Evolutionary conservation across 257 asterid species (phyloP), one percentile per base, ranked within the genome.

Genomic region (Echium plantagineum): DNA sequence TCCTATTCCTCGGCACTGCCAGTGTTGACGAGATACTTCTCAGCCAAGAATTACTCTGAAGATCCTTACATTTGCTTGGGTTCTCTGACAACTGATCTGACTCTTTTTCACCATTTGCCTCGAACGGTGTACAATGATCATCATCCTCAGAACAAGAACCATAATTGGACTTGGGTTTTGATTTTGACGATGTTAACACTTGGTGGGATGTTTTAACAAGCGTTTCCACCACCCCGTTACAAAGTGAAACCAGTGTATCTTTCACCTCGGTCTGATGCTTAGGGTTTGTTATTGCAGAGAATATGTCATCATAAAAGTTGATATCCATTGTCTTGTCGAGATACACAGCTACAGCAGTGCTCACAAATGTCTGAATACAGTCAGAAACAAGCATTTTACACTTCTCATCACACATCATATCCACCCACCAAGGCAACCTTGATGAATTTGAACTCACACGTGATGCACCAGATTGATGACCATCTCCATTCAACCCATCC

Each of bases 311-410:
- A 15, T 82, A 86, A 46, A 86, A 59, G 30, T 93, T 93, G 60
- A 89, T 84, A 68, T 74, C 81, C 97, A 89, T 86, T 5, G 99
- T 93, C 72, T 81, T 93, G 72, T 89, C 99, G 13, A 93, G 94
- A 79, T 86, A 93, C 62, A 86, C 85, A 15, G 90, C 73, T 59
- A 89, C 91, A 47, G 95, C 94, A 28, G 95, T 84, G 79, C 96
- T 79, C 30, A 86, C 89, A 72, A 93, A 93, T 49, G 71, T 78
- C 74, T 83, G 81, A 35, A 89, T 80, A 66, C 91, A 82, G 65
- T 89, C 96, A 61, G 96, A 97, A 32, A 89, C 72, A 22, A 89
- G 63, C 19, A 65, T 72, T 65, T 83, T 86, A 68, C 85, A 78
- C 64, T 63, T 86, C 70, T 89, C 96, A 74, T 79, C 80, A 5